Evolutionary conservation across 345 rosid genomes (phyloP), one percentile per base, ranked within the genome.

Genomic region (Iberis pinnata): DNA sequence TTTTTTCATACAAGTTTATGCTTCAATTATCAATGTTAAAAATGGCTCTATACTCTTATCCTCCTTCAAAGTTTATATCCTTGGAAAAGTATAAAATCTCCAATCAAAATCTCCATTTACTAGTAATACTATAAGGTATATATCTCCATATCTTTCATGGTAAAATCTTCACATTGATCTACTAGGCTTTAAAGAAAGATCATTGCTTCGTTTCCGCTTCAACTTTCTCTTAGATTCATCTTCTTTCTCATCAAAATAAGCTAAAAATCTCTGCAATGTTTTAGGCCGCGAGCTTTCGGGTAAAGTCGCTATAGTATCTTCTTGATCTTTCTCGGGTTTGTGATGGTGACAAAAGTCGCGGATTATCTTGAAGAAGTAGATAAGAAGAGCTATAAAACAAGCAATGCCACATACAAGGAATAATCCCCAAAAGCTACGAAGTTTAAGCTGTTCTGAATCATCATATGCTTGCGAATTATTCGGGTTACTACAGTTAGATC

Each of bases 371-470:
- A 75, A 70, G 24, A 86, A 58, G 79, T 86, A 83, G n/a, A 79
- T 14, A 8, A 73, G 41, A 39, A 86, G 86, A 38, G 97, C 77
- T 1, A 82, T 9, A 16, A 78, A 18, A 66, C 83, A 78, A 8
- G 81, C 78, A 24, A 78, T 66, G 66, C 95, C 97, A 49, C 77
- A 77, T 4, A 89, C 70, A 32, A 89, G 79, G 72, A 86, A 89
- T 17, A 89, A 42, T 12, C 95, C 95, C 86, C 81, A 77, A 73
- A 89, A 89, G 79, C 89, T 86, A 55, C 66, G 67, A 1, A 86
- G 52, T n/a, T 64, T 67, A 9, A 89, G 94, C 76, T 80, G 86
- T 19, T 80, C 94, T 13, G 78, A 61, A n/a, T 67, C 86, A 9
- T 55, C 53, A n/a, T 52, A 49, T 41, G 58, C 46, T 14, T 40